Conservation (phyloP, 83 land plant species). For the Diphasiastrum complanatum region DNA sequence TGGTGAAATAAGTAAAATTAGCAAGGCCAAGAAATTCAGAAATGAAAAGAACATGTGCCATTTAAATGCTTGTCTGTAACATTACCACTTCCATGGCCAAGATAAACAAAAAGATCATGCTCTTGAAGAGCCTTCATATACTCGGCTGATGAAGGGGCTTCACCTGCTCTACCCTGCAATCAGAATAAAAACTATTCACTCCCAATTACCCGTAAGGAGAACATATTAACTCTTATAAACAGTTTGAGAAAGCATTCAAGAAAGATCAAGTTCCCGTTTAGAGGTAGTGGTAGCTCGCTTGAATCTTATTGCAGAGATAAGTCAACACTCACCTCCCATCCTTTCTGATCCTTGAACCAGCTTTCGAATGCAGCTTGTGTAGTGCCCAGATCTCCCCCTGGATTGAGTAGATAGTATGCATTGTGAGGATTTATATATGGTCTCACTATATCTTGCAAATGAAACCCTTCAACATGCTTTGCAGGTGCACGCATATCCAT, state of each 20-base stretch:
- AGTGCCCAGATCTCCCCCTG: conserved; percentile 67
- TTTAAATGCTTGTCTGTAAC: neutral
- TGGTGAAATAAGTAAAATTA: neutral
- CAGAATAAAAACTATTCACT: neutral
- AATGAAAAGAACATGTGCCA: neutral
- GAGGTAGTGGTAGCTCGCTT: too few relatives aligned
- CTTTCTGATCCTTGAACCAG: conserved; percentile 61
- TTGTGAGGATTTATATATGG: conserved; percentile 64
- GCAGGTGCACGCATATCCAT: neutral
- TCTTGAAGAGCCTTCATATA: conserved; percentile 53
- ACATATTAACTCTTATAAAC: too few relatives aligned
- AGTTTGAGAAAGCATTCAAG: too few relatives aligned
- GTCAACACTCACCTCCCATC: conserved; percentile 54
- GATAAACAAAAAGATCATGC: conserved; percentile 75
- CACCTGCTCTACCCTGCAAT: conserved; percentile 36
- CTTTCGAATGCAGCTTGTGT: conserved; percentile 87
- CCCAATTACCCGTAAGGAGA: too few relatives aligned
- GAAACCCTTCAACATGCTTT: neutral
- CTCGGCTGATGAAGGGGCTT: conserved; percentile 63
- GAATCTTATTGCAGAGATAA: too few relatives aligned
- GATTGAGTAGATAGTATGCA: conserved; percentile 78
- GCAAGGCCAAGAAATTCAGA: neutral
- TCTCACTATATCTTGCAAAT: conserved; percentile 2
- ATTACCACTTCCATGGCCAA: conserved; percentile 97
- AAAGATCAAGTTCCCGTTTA: too few relatives aligned